phyloP scores from a whole-genome alignment of 2,329 filamentous ascomycete species.

The Fusarium pseudograminearum region DNA sequence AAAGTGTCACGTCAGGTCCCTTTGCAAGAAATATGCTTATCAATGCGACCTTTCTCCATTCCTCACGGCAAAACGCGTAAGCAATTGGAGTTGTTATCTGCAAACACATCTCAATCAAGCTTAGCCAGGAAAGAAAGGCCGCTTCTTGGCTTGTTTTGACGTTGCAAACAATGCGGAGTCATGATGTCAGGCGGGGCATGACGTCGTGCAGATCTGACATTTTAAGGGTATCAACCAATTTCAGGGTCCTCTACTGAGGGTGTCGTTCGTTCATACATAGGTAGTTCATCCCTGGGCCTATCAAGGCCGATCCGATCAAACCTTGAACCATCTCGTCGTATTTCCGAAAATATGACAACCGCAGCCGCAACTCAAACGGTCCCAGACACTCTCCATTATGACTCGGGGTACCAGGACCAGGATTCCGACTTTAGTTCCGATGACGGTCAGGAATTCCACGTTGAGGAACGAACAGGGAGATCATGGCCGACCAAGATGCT shows the following conservation, averaged over 20 bases:
- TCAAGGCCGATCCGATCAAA: neutral
- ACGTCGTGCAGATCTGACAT: constrained; percentile 11
- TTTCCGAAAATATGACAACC: neutral
- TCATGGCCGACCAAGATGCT: constrained; percentile 27
- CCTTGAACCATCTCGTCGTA: neutral
- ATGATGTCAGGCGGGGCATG: constrained; percentile 28
- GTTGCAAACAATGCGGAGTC: constrained; percentile 15
- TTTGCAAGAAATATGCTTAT: neutral
- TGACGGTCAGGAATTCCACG: neutral
- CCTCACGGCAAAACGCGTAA: neutral
- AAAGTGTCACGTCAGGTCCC: neutral
- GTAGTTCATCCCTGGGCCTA: neutral
- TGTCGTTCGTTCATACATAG: neutral
- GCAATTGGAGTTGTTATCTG: neutral
- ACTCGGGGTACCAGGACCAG: neutral
- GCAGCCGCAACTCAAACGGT: neutral
- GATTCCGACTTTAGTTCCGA: neutral
- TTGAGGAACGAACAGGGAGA: constrained; percentile 23
- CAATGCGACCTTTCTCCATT: neutral
- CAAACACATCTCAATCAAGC: neutral
- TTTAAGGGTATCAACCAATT: neutral
- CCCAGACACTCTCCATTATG: neutral
- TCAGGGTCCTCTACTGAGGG: constrained; percentile 13
- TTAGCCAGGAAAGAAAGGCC: neutral
- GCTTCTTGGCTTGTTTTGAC: constrained; percentile 3